Conservation (phyloP, 2,329 filamentous ascomycete genomes). For the Calonectria henricotiae region DNA sequence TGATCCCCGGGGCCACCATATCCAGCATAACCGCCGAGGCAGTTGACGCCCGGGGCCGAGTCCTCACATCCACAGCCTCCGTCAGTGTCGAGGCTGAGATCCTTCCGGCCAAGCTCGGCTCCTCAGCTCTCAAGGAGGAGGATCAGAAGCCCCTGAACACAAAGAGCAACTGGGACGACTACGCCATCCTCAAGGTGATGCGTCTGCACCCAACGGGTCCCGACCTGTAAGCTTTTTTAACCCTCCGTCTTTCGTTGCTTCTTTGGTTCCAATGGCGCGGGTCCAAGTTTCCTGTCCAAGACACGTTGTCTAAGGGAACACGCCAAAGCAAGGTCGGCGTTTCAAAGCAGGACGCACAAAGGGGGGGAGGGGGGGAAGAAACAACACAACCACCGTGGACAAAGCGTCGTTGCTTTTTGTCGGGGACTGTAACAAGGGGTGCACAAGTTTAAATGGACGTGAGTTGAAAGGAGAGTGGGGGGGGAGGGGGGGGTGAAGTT, state of each 20-base stretch:
- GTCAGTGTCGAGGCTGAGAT: conserved; percentile 47
- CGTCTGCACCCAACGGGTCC: conserved; percentile 23
- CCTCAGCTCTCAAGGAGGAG: neutral
- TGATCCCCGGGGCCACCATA: conserved; percentile 34
- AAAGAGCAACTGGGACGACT: conserved; percentile 30
- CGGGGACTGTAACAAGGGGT: neutral
- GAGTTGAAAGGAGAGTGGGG: neutral
- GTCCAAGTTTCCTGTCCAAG: neutral
- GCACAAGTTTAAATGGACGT: conserved; percentile 11
- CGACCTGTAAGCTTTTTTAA: conserved; percentile 4
- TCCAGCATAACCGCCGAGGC: conserved; percentile 49
- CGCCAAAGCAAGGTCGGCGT: conserved; percentile 13
- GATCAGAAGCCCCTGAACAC: conserved; percentile 24
- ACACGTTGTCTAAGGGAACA: neutral
- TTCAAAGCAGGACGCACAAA: neutral
- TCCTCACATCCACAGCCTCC: conserved; percentile 44
- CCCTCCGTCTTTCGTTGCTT: neutral
- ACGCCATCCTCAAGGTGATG: conserved; percentile 33
- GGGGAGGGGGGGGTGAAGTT: conserved; percentile 14
- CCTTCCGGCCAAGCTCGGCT: conserved; percentile 36
- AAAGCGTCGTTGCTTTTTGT: neutral
- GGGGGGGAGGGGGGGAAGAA: neutral
- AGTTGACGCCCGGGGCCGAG: conserved; percentile 45
- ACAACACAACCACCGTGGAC: neutral
- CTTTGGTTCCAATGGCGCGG: conserved; percentile 4